These are phyloP conservation scores for Elsinoe ampelina DNA, from an alignment of 2,329 filamentous ascomycete genomes.

Conservation along the genomic window DNA sequence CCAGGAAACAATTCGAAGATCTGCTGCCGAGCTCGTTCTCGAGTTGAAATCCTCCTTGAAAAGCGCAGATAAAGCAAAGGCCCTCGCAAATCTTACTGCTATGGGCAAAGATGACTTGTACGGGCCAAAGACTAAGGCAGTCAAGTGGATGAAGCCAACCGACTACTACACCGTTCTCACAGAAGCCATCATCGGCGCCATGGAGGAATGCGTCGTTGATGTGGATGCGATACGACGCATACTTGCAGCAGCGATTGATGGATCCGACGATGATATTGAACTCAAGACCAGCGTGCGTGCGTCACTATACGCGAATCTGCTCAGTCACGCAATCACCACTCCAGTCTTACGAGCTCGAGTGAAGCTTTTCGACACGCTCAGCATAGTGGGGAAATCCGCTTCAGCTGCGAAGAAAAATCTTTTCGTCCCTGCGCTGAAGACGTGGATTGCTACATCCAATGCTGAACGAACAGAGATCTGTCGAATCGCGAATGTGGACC, in stretches of 20 bases:
- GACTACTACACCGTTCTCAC: slow-evolving; percentile 54
- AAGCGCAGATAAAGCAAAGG: slow-evolving; percentile 25
- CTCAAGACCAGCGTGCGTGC: slow-evolving; percentile 55
- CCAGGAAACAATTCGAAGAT: slow-evolving; percentile 64
- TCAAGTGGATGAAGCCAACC: slow-evolving; percentile 51
- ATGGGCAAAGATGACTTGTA: slow-evolving; percentile 63
- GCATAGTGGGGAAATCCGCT: slow-evolving; percentile 61
- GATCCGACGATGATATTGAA: slow-evolving; percentile 37
- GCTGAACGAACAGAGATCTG: slow-evolving; percentile 45
- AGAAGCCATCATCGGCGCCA: slow-evolving; percentile 57
- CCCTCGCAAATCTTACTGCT: slow-evolving; percentile 20
- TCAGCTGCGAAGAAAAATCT: slow-evolving; percentile 63
- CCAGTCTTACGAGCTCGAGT: slow-evolving; percentile 62
- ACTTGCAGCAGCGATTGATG: slow-evolving; percentile 53
- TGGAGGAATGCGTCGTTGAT: slow-evolving; percentile 84
- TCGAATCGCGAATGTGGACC: slow-evolving; percentile 38
- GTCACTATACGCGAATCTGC: slow-evolving; percentile 61
- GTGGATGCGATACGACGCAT: slow-evolving; percentile 57
- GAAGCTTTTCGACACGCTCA: slow-evolving; percentile 61
- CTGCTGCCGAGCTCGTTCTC: slow-evolving; percentile 59
- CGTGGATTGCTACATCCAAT: slow-evolving; percentile 54
- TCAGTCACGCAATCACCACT: slow-evolving; percentile 60
- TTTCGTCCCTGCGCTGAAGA: slow-evolving; percentile 63
- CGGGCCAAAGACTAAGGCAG: slow-evolving; percentile 39
- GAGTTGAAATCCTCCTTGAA: slow-evolving; percentile 45